Evolutionary conservation across 768 basidiomycete species (phyloP), one percentile per base, ranked within the genome.

Genomic region (Calocybe indica): DNA sequence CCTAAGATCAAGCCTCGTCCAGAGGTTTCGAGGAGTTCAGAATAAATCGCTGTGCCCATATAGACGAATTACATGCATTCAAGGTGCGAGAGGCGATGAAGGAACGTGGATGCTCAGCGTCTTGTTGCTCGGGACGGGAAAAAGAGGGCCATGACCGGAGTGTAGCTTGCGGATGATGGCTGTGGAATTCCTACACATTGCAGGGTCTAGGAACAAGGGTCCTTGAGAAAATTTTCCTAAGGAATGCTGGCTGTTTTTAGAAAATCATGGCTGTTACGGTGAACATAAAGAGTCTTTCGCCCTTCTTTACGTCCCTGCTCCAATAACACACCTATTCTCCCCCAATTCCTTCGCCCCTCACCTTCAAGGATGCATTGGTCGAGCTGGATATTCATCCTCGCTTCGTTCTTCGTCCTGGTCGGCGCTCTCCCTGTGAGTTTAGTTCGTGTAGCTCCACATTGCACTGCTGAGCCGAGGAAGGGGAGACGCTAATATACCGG

Each of bases 301-400:
- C n/a, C n/a, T n/a, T n/a, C n/a, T n/a, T 22, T 22, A 4, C 22
- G 22, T 22, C 22, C 22, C 22, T 22, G 22, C 22, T 22, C 22
- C 22, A 22, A 22, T 22, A 22, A 22, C 22, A 22, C 22, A 22
- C 22, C 22, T 4, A 22, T 22, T 22, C 22, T 22, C 22, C 22
- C 22, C 22, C 22, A 22, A 22, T 22, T 22, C 22, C 22, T 22
- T 22, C 22, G 22, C 4, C 10, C 52, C 55, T 48, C 49, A 49
- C 10, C 41, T 29, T 39, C 34, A 50, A 57, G 54, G 33, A 68
- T 70, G 67, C 67, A 64, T 40, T 46, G 67, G 44, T 45, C 60
- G 45, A 52, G 54, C 46, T 34, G 59, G 28, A 37, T 61, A 31
- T 45, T 64, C 11, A 39, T 59, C 39, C 44, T 59, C 34, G 52